Evolutionary conservation across 106 monocot species (phyloP).

Genomic region (Allium sativum): DNA sequence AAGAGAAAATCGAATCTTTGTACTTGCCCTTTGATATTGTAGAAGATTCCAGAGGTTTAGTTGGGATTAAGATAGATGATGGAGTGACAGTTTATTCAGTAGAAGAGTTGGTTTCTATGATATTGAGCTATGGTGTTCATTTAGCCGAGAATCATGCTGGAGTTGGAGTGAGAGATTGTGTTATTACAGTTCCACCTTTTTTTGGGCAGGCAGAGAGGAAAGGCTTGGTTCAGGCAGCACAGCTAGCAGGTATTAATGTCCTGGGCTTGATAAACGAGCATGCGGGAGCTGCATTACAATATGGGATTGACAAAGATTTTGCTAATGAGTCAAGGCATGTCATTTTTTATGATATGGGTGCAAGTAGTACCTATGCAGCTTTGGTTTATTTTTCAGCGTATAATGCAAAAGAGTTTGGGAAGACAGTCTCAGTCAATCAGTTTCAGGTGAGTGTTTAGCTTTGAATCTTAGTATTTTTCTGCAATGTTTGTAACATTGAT

Average conservation of each 20-base stretch:
- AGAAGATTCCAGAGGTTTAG: slow-evolving; percentile 62
- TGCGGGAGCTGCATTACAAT: slow-evolving; percentile 88
- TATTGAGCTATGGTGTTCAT: slow-evolving; percentile 43
- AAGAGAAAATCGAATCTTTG: slow-evolving; percentile 25
- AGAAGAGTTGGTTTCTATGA: slow-evolving; percentile 91
- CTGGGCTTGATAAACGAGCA: slow-evolving; percentile 83
- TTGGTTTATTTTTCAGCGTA: slow-evolving; percentile 87
- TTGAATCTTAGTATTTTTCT: background rate
- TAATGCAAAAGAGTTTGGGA: slow-evolving; percentile 81
- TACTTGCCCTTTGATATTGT: slow-evolving; percentile 86
- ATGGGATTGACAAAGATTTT: slow-evolving; percentile 96
- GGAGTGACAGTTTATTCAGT: slow-evolving; percentile 53
- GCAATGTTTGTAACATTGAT: no score
- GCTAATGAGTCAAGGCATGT: slow-evolving; percentile 76
- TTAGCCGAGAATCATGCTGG: slow-evolving; percentile 66
- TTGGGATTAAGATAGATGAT: slow-evolving; percentile 48
- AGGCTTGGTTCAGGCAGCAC: slow-evolving; percentile 71
- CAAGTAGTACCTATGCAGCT: slow-evolving; percentile 81
- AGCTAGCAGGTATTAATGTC: slow-evolving; percentile 89
- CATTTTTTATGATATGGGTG: slow-evolving; percentile 89
- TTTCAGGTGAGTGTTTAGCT: slow-evolving; percentile 52
- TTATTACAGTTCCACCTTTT: slow-evolving; percentile 67
- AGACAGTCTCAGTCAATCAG: slow-evolving; percentile 77
- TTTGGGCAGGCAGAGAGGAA: slow-evolving; percentile 94
- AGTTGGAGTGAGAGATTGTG: slow-evolving; percentile 52